Conservation (phyloP, 2,329 filamentous ascomycete genomes). For the Pseudogymnoascus sp. region DNA sequence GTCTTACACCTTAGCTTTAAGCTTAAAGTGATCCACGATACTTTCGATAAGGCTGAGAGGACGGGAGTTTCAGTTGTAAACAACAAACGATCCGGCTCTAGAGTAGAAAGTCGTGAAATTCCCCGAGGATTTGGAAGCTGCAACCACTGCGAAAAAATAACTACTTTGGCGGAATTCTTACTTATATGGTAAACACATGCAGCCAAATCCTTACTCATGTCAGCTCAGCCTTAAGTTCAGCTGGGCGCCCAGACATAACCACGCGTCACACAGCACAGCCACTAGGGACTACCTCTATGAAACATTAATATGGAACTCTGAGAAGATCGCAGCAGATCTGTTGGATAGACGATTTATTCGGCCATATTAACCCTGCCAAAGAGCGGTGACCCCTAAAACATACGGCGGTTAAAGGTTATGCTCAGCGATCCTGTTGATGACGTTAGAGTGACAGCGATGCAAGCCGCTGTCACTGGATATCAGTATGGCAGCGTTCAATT, state of each 20-base stretch:
- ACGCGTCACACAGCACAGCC: neutral
- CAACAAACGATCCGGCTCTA: neutral
- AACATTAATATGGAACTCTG: neutral
- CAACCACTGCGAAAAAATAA: neutral
- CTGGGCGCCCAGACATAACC: neutral
- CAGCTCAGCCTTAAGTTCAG: neutral
- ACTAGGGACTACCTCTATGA: neutral
- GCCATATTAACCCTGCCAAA: neutral
- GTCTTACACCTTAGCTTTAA: neutral
- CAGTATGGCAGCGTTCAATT: neutral
- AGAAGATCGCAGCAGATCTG: neutral
- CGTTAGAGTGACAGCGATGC: no score
- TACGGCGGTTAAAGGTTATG: neutral
- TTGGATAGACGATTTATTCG: neutral
- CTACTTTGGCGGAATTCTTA: neutral
- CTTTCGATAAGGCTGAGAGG: neutral
- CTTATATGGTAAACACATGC: neutral
- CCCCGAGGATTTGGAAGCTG: neutral
- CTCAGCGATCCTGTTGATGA: neutral
- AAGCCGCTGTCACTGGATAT: neutral
- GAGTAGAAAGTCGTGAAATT: neutral
- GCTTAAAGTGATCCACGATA: slow-evolving; percentile 2
- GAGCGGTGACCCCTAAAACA: neutral
- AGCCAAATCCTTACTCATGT: neutral
- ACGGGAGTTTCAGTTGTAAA: neutral